Percentiles rank a stretch among this genome's conserved stretches.
Evolutionary conservation across 192 early-diverging fungal species (phyloP).

Genomic region (Umbelopsis ramanniana): DNA sequence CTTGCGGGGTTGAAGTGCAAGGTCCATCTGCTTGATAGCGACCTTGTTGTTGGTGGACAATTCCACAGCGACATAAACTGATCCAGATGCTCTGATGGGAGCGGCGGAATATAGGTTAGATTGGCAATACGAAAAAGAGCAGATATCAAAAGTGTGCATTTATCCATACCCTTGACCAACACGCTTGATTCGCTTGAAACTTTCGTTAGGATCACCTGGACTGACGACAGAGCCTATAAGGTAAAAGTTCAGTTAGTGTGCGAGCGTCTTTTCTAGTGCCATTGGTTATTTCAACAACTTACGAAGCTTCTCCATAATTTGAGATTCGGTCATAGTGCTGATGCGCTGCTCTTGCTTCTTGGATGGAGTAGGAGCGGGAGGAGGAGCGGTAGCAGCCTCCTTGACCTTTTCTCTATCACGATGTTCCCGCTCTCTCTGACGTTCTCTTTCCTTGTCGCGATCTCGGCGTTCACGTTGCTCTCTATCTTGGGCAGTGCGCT

Average conservation of each 20-base stretch:
- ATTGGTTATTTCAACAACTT: conserved; percentile 28
- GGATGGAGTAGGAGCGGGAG: conserved; percentile 52
- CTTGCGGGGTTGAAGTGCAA: conserved; percentile 84
- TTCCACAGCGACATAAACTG: conserved; percentile 93
- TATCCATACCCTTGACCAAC: conserved; percentile 89
- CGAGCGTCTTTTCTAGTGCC: not conserved
- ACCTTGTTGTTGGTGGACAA: conserved; percentile 74
- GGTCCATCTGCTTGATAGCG: conserved; percentile 95
- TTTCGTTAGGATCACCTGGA: conserved; percentile 83
- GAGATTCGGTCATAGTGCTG: conserved; percentile 91
- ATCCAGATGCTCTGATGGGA: conserved; percentile 82
- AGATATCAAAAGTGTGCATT: not conserved
- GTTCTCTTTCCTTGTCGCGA: conserved; percentile 15
- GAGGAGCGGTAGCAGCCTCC: not conserved
- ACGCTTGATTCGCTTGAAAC: conserved; percentile 95
- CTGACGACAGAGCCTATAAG: conserved; percentile 84
- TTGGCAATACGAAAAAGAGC: not conserved
- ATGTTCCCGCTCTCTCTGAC: conserved; percentile 25
- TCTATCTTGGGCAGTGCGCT: conserved; percentile 19
- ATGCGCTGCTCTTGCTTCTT: conserved; percentile 81
- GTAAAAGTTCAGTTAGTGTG: conserved; percentile 30
- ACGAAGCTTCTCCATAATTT: conserved; percentile 93
- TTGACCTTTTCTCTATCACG: conserved; percentile 34
- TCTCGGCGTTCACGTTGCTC: conserved; percentile 27
- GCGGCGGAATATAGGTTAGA: not conserved